Evolutionary conservation across 78 protist genomes (phyloP).

Genomic region (Dictyostelium brefeldianum): DNA sequence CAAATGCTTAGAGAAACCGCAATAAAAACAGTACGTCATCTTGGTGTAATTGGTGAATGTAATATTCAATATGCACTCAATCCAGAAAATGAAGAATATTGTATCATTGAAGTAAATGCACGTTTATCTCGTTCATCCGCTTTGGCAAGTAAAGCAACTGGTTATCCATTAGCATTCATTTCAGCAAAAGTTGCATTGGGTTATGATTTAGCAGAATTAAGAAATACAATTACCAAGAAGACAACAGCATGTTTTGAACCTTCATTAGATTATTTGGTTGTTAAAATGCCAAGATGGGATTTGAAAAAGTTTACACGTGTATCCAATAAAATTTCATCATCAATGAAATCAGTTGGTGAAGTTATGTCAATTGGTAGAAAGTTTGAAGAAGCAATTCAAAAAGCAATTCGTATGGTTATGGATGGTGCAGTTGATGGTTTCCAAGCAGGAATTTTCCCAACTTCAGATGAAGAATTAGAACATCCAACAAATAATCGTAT

Average conservation of each 20-base stretch:
- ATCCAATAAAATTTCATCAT: slow-evolving; percentile 72
- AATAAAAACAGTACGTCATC: slow-evolving; percentile 95
- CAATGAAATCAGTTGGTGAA: slow-evolving; percentile 98
- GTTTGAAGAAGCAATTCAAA: slow-evolving; percentile 97
- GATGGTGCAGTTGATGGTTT: slow-evolving; percentile 68
- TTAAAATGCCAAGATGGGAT: slow-evolving; percentile 95
- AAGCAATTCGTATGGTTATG: slow-evolving; percentile 81
- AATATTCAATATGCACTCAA: slow-evolving; percentile 98
- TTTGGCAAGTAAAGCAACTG: slow-evolving; percentile 98
- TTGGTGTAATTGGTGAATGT: slow-evolving; percentile 99
- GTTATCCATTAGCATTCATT: slow-evolving; percentile 98
- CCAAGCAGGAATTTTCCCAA: slow-evolving; percentile 55
- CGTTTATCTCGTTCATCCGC: slow-evolving; percentile 97
- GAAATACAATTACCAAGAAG: slow-evolving; percentile 92
- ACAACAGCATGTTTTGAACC: slow-evolving; percentile 99
- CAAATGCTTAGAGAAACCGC: slow-evolving; percentile 96
- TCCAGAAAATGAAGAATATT: slow-evolving; percentile 93
- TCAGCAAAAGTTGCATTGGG: slow-evolving; percentile 98
- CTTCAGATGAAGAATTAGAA: slow-evolving; percentile 85
- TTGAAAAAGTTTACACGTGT: slow-evolving; percentile 92
- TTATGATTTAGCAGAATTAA: slow-evolving; percentile 73
- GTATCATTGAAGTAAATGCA: slow-evolving; percentile 97
- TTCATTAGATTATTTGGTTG: slow-evolving; percentile 96
- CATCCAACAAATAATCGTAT: slow-evolving; percentile 93
- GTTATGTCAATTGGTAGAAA: slow-evolving; percentile 98